These are phyloP conservation scores for Zizania palustris DNA, from an alignment of 202 grass and related monocot genomes.

Conservation along the genomic window DNA sequence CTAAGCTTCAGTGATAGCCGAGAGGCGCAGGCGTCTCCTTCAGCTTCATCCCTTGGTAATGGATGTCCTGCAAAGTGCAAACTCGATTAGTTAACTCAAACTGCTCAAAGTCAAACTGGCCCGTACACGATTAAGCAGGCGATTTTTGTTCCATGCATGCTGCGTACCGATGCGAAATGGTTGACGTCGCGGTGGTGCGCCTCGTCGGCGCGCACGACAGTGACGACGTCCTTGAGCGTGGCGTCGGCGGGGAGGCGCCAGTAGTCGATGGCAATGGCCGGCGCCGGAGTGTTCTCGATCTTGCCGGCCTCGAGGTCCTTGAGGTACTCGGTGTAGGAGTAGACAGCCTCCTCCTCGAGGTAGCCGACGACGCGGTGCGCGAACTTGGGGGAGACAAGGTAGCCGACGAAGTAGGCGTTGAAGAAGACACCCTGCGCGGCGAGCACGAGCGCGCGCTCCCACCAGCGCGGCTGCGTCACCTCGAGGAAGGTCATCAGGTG, in stretches of 20 bases:
- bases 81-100: background rate
- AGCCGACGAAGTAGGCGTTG: constrained; percentile 84
- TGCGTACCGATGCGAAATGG: constrained; percentile 90
- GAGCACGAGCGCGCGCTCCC: constrained; percentile 86
- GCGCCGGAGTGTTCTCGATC: constrained; percentile 78
- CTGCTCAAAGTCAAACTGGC: background rate
- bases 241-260: constrained; percentile 86
- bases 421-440: constrained; percentile 89
- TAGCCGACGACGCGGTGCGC: constrained; percentile 85
- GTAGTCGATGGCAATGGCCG: constrained; percentile 94
- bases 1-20: constrained; percentile 70
- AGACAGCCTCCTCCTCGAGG: constrained; percentile 95
- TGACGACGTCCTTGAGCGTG: constrained; percentile 92
- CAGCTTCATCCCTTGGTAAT: constrained; percentile 83
- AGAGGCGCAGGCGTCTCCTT: constrained; percentile 74
- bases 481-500: constrained; percentile 86
- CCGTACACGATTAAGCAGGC: too few relatives aligned
- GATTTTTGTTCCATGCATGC: background rate
- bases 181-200: constrained; percentile 91
- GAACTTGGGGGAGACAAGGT: constrained; percentile 83
- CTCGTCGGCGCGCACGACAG: constrained; percentile 84
- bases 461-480: constrained; percentile 65
- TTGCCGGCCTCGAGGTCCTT: constrained; percentile 74
- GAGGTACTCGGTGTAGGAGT: constrained; percentile 88
- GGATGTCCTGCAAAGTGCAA: constrained; percentile 67